A percentile compares a stretch with the other conserved stretches of the same genome.
Evolutionary conservation across 2,329 filamentous ascomycete species (phyloP).

Genomic region (Seiridium unicorne): DNA sequence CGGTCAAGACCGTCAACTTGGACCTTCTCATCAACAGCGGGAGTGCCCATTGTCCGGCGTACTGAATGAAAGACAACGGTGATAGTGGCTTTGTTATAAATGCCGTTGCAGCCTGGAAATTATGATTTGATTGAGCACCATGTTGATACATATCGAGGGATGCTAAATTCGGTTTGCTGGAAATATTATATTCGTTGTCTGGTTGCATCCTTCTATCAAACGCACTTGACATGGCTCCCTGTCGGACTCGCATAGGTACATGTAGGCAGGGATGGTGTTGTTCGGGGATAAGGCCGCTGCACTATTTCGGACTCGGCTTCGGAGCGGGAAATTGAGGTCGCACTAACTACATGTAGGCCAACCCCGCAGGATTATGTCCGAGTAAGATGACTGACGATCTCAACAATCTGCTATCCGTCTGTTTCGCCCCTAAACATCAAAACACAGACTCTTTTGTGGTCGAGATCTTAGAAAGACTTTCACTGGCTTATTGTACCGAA

Average conservation of each 20-base stretch:
- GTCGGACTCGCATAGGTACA: neutral
- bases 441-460: neutral
- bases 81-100: too few species aligned
- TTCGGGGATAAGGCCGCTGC: neutral
- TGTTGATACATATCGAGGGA: too few species aligned
- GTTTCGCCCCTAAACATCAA: neutral
- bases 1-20: too few species aligned
- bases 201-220: neutral
- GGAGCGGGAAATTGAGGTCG: neutral
- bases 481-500: too few species aligned
- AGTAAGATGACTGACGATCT: neutral
- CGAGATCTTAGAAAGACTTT: neutral
- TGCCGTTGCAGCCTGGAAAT: neutral
- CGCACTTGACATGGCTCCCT: too few species aligned
- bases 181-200: neutral
- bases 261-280: neutral
- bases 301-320: neutral
- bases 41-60: too few species aligned
- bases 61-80: too few species aligned
- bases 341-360: neutral
- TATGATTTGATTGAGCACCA: neutral
- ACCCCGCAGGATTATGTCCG: slow-evolving; percentile 1
- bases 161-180: neutral
- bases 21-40: too few species aligned
- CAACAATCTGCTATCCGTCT: neutral